Conservation (phyloP, 2,329 filamentous ascomycete genomes). For the Lachnellula willkommii region DNA sequence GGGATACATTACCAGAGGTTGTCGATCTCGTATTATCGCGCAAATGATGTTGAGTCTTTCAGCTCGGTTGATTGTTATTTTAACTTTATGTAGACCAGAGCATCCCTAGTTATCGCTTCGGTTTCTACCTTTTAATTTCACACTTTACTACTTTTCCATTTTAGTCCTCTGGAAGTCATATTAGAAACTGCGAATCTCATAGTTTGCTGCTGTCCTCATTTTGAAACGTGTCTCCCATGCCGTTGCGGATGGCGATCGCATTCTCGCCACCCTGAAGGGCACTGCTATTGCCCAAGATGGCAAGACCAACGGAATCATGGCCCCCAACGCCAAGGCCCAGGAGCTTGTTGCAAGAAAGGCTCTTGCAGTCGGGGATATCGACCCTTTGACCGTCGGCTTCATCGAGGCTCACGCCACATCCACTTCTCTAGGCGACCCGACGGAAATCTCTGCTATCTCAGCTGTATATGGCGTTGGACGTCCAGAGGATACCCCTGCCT, state of each 20-base stretch:
- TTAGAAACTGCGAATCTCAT: too few relatives aligned
- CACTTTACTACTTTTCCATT: too few relatives aligned
- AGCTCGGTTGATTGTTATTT: too few relatives aligned
- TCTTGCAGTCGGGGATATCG: conserved; percentile 2
- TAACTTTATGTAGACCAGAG: too few relatives aligned
- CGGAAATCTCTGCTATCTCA: conserved; percentile 2
- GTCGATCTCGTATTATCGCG: too few relatives aligned
- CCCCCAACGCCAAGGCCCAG: conserved; percentile 45
- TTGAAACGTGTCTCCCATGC: conserved; percentile 56
- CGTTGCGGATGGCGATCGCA: conserved; percentile 51
- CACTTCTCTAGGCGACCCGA: conserved; percentile 13
- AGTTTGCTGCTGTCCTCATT: conserved; percentile 45
- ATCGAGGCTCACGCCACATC: conserved; percentile 27
- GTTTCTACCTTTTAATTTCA: too few relatives aligned
- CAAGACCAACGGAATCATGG: conserved; percentile 49
- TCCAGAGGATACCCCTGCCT: background rate
- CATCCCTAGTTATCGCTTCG: too few relatives aligned
- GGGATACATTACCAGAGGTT: too few relatives aligned
- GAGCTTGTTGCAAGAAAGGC: conserved; percentile 8
- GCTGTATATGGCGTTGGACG: background rate
- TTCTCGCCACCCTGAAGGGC: conserved; percentile 49
- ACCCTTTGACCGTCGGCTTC: conserved; percentile 28
- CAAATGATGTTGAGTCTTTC: too few relatives aligned
- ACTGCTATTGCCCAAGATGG: conserved; percentile 51
- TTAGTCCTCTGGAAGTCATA: too few relatives aligned